phyloP scores from a whole-genome alignment of 331 rosid genomes.

The Phaseolus coccineus region DNA sequence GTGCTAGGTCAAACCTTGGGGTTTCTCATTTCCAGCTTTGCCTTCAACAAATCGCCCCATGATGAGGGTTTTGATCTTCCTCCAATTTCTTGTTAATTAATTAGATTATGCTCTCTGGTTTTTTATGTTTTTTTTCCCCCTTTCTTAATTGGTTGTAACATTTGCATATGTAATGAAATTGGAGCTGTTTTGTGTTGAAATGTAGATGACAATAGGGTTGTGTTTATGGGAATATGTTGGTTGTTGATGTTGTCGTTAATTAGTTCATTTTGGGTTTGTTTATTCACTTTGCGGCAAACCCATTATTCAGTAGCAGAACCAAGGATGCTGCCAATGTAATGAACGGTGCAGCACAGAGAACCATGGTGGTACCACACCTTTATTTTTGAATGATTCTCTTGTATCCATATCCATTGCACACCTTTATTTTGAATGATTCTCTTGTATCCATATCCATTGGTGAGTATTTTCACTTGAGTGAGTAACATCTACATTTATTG shows the following conservation, averaged over 20 bases:
- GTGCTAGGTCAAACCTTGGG: conserved; percentile 76
- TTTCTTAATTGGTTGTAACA: neutral
- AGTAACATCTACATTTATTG: neutral
- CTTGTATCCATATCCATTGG: too few relatives aligned
- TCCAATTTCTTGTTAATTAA: conserved; percentile 58
- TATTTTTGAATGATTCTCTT: neutral
- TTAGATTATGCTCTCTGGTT: neutral
- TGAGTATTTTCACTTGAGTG: neutral
- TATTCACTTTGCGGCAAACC: neutral
- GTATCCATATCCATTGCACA: neutral
- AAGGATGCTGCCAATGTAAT: neutral
- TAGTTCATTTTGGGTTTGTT: neutral
- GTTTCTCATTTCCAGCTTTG: conserved; percentile 63
- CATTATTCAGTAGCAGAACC: too few relatives aligned
- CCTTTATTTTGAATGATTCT: too few relatives aligned
- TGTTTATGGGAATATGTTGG: too few relatives aligned
- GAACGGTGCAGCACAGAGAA: neutral
- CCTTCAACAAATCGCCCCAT: conserved; percentile 44
- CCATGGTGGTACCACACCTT: neutral
- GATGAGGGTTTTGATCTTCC: conserved; percentile 58
- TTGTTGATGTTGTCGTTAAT: too few relatives aligned
- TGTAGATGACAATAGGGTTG: neutral
- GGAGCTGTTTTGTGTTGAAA: too few relatives aligned
- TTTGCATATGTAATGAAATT: neutral
- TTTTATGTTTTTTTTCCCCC: too few relatives aligned